Base-by-base conservation (phyloP, 495 filamentous ascomycete genomes). In the Cenococcum geophilum region DNA sequence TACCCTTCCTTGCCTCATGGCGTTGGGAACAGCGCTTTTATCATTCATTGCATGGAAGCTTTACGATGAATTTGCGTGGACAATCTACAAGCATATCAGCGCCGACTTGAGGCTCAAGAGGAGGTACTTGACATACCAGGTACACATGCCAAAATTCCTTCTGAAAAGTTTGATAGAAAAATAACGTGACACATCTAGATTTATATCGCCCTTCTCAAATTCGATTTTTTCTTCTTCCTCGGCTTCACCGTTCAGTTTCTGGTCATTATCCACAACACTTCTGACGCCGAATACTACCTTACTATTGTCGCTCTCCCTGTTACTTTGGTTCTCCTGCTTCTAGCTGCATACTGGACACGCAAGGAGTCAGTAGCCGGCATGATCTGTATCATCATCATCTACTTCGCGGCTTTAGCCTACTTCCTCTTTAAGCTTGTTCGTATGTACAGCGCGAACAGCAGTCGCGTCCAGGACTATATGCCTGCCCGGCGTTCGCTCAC, bases 171-270 rank as follows among this genome's bases (percentile, higher is more conserved):
- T 45, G 3, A 16, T 14, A 14, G 40, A 10, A 45, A 50, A 16
- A 58, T 68, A 66, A 67, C 57, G 36, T 80, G 64, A 83, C 59
- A 25, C 2, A 20, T n/a, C 23, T 64, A 97, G 92, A 91, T 98
- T 70, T 98, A 96, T 76, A 97, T 98, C 68, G 89, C 95, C 37
- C 82, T 97, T 10, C 80, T 98, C 55, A 98, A 98, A 74, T 98
- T 98, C 74, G 93, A 98, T 76, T 97, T 98, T 74, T 98, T 98
- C 82, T 96, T 98, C 81, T 98, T 98, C 82, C 83, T 98, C 55
- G 93, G 91, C 14, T 98, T 98, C 70, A 97, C 92, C 5, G 87
- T 98, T 40, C 93, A 98, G 71, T 97, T 98, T 75, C 78, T 98
- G 32, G 93, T 97, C 63, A 86, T 98, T 58, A 91, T 97, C 42